Evolutionary conservation across 1,284 basidiomycete species (phyloP).

Genomic region (Schizophyllum amplum): DNA sequence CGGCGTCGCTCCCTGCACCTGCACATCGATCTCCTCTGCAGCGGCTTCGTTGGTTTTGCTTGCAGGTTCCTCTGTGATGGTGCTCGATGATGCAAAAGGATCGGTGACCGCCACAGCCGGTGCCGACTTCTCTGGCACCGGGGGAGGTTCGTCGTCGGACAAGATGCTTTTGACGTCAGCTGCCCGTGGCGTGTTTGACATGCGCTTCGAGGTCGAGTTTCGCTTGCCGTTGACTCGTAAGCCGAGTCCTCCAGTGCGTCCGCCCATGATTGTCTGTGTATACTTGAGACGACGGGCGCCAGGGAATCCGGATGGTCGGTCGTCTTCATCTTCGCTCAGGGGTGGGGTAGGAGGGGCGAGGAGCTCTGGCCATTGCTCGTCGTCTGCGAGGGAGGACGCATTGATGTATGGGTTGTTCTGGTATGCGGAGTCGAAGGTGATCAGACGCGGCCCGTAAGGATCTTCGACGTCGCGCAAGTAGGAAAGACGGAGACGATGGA

Average conservation of each 20-base stretch:
- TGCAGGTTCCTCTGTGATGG: not conserved
- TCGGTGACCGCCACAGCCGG: conserved; percentile 17
- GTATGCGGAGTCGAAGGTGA: conserved; percentile 70
- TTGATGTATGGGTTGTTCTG: conserved; percentile 74
- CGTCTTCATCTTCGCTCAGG: conserved; percentile 57
- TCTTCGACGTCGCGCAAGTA: conserved; percentile 87
- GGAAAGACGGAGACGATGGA: conserved; percentile 77
- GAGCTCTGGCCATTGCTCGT: conserved; percentile 79
- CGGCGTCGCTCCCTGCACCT: conserved; percentile 30
- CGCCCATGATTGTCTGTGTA: conserved; percentile 80
- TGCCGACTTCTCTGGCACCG: conserved; percentile 23
- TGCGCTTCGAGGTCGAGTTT: conserved; percentile 38
- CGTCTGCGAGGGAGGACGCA: conserved; percentile 70
- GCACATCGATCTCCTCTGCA: conserved; percentile 19
- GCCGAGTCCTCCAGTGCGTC: conserved; percentile 53
- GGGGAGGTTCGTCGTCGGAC: conserved; percentile 13
- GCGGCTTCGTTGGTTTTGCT: conserved; percentile 7
- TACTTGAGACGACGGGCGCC: conserved; percentile 65
- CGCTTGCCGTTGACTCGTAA: conserved; percentile 59
- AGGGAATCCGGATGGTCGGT: conserved; percentile 42
- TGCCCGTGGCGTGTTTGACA: conserved; percentile 31
- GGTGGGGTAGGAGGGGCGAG: conserved; percentile 58
- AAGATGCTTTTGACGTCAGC: conserved; percentile 27
- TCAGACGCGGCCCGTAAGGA: conserved; percentile 71
- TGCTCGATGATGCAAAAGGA: not conserved